Percentiles rank a stretch among this genome's conserved stretches.
Conservation (phyloP, 1,284 basidiomycete species). For the Phenoliferia sp. region DNA sequence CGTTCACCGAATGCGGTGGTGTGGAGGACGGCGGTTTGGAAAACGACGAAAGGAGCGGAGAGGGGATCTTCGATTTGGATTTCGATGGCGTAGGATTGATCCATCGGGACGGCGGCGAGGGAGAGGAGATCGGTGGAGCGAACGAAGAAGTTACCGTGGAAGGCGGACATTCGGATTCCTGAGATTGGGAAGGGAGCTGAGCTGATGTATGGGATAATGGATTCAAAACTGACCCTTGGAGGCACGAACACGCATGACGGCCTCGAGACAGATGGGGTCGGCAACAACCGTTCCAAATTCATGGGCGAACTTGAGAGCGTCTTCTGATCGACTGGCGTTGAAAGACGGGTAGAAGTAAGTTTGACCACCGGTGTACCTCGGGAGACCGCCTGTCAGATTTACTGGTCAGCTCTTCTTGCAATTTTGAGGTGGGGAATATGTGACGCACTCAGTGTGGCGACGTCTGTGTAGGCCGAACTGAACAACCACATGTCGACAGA, state of each 20-base stretch:
- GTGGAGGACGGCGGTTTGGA: slow-evolving; percentile 94
- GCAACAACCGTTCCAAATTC: slow-evolving; percentile 92
- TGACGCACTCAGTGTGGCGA: slow-evolving; percentile 72
- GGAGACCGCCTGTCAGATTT: slow-evolving; percentile 65
- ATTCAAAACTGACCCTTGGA: slow-evolving; percentile 60
- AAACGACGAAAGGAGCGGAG: slow-evolving; percentile 84
- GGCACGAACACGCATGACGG: slow-evolving; percentile 94
- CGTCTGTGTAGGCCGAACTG: slow-evolving; percentile 87
- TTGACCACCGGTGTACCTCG: slow-evolving; percentile 95
- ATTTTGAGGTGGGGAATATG: not conserved
- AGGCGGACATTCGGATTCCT: slow-evolving; percentile 92
- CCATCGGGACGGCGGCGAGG: slow-evolving; percentile 91
- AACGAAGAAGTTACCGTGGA: slow-evolving; percentile 99
- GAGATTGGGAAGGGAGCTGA: not conserved
- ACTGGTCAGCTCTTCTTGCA: slow-evolving; percentile 1
- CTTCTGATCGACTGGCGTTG: slow-evolving; percentile 88
- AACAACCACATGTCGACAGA: slow-evolving; percentile 99
- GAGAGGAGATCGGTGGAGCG: slow-evolving; percentile 95
- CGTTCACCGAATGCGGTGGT: slow-evolving; percentile 95
- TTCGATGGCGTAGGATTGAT: slow-evolving; percentile 96
- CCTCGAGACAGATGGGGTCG: slow-evolving; percentile 93
- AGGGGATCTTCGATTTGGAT: slow-evolving; percentile 95
- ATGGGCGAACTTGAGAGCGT: slow-evolving; percentile 95
- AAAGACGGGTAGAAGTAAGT: slow-evolving; percentile 99
- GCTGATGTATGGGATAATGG: too few species aligned